Evolutionary conservation across 768 basidiomycete species (phyloP), one percentile per base, ranked within the genome.

Genomic region (Mycena crocata): DNA sequence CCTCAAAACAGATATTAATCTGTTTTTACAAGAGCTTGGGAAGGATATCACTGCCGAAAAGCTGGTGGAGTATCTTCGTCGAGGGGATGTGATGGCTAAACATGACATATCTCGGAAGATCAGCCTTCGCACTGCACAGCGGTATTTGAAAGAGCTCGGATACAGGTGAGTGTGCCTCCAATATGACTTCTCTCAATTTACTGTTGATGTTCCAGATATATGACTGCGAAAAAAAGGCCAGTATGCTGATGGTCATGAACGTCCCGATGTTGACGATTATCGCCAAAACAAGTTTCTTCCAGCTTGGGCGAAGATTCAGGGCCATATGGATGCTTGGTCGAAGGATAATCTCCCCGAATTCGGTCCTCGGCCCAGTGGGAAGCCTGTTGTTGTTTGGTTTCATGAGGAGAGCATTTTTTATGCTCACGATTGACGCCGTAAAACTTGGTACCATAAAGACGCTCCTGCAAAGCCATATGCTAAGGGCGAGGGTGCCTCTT

Each of bases 401-500:
- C 74, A 79, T 63, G 73, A 79, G 63, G 74, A n/a, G n/a, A n/a
- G n/a, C n/a, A n/a, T n/a, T n/a, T n/a, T n/a, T n/a, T n/a, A n/a
- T n/a, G n/a, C n/a, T 39, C 68, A 82, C 71, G 78, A 81, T 66
- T 63, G 72, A 0, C 50, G 67, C 0, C 70, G 70, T 21, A 32
- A 64, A 14, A 31, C 44, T 5, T 81, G 78, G 78, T 60, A 73
- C 13, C 68, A 77, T 32, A 57, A 73, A n/a, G 26, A 48, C 37
- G 64, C 39, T 52, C 63, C 48, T 10, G 56, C 64, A 26, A 66
- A 60, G 3, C 80, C 76, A 14, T 66, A 77, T 39, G 42, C 58
- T n/a, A 82, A 82, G 54, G 80, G 80, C 12, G 79, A 81, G n/a
- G 60, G 80, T 2, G 62, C 56, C 1, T 80, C 77, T 5, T 59